phyloP scores from a whole-genome alignment of 495 filamentous ascomycete genomes.

The Trichoderma erinaceum region DNA sequence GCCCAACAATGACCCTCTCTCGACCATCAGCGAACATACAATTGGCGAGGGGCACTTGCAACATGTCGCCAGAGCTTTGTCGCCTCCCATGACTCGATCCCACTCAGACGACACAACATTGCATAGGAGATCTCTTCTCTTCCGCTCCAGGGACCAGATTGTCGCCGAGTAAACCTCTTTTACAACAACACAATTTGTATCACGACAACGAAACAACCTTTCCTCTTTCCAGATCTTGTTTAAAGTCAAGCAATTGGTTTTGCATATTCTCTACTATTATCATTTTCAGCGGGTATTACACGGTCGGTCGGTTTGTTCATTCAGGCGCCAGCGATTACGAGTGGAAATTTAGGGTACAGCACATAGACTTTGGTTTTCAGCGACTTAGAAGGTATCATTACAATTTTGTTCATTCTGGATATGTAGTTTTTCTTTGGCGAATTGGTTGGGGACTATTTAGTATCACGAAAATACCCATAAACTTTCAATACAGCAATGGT shows the following conservation, averaged over 20 bases:
- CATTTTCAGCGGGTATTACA: background rate
- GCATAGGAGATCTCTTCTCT: background rate
- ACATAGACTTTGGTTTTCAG: slow-evolving; percentile 21
- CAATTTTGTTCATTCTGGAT: slow-evolving; percentile 2
- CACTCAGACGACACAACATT: background rate
- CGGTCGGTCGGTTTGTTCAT: background rate
- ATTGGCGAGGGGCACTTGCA: background rate
- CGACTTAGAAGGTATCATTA: slow-evolving; percentile 23
- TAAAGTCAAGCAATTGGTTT: background rate
- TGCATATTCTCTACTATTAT: slow-evolving; percentile 7
- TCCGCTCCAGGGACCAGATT: slow-evolving; percentile 3
- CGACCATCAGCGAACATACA: slow-evolving; percentile 24
- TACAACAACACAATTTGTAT: background rate
- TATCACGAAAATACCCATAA: slow-evolving; percentile 6
- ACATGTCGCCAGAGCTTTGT: slow-evolving; percentile 1
- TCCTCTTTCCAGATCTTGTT: background rate
- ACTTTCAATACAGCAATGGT: background rate
- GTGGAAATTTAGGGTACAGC: background rate
- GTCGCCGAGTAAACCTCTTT: slow-evolving; percentile 5
- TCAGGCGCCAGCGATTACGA: background rate
- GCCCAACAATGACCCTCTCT: slow-evolving; percentile 26
- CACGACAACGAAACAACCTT: background rate
- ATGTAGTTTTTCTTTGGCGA: background rate
- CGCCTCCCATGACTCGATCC: slow-evolving; percentile 1
- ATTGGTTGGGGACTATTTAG: background rate